These are phyloP conservation scores for Gaultheria prostrata DNA, from an alignment of 148 eudicot genomes.

Conservation along the genomic window DNA sequence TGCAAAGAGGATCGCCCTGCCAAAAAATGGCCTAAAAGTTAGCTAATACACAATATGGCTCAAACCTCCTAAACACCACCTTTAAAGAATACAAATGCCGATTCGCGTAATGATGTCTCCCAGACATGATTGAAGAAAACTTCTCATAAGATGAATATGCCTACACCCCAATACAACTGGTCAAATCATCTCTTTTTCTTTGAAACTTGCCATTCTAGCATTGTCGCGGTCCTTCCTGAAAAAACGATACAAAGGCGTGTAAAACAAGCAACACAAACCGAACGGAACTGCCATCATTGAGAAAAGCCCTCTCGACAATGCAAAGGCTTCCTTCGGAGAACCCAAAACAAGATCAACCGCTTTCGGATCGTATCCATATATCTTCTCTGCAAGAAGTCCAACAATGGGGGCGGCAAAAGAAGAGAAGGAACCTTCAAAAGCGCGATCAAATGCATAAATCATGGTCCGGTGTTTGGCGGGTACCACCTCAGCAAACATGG, in stretches of 20 bases:
- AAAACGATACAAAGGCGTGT: conserved; percentile 66
- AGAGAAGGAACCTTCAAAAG: conserved; percentile 87
- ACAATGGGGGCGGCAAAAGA: conserved; percentile 95
- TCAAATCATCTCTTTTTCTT: conserved; percentile 59
- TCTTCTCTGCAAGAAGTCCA: conserved; percentile 81
- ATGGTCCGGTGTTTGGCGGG: conserved; percentile 85
- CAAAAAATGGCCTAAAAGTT: not conserved
- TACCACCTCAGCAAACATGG: conserved; percentile 94
- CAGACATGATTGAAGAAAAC: not conserved
- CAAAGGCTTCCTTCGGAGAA: conserved; percentile 65
- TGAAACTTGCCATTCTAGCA: conserved; percentile 58
- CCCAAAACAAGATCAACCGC: conserved; percentile 54
- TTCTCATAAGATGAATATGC: not conserved
- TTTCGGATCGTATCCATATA: conserved; percentile 76
- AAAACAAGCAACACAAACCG: conserved; percentile 81
- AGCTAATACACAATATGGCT: not conserved
- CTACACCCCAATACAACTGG: not conserved
- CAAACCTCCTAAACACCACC: not conserved
- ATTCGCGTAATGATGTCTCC: not conserved
- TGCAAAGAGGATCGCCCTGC: not conserved
- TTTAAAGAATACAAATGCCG: not conserved
- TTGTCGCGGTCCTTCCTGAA: conserved; percentile 67
- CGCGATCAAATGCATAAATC: conserved; percentile 96
- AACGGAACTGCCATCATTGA: conserved; percentile 94
- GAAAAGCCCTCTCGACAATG: conserved; percentile 82